These are phyloP conservation scores for Ananas comosus DNA, from an alignment of 176 grass and related monocot species.

Conservation along the genomic window DNA sequence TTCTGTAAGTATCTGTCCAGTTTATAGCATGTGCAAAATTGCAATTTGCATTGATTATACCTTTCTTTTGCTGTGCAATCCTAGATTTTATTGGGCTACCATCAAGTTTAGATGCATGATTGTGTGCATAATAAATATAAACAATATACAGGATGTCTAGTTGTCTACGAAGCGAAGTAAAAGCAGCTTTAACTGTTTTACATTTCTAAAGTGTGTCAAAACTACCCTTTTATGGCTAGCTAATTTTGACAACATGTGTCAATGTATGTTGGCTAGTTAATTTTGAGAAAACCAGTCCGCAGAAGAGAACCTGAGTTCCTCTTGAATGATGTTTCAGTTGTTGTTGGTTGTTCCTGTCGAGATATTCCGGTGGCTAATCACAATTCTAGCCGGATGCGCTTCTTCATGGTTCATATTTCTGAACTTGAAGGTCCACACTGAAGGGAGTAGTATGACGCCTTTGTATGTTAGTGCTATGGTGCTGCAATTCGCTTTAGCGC, in stretches of 20 bases:
- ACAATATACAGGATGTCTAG: not conserved
- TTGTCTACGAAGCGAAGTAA: not conserved
- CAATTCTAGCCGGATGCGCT: slow-evolving; percentile 46
- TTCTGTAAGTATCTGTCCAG: slow-evolving; percentile 56
- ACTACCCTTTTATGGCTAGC: no score
- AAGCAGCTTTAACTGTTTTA: no score
- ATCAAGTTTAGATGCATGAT: not conserved
- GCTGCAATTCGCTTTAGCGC: slow-evolving; percentile 71
- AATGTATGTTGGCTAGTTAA: not conserved
- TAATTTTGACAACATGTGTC: no score
- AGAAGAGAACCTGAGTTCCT: not conserved
- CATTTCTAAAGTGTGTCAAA: no score
- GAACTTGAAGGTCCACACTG: slow-evolving; percentile 64
- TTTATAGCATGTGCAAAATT: slow-evolving; percentile 13
- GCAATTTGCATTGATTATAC: not conserved
- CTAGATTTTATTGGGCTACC: not conserved
- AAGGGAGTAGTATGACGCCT: slow-evolving; percentile 57
- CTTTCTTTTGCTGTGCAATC: not conserved
- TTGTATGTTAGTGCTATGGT: slow-evolving; percentile 51
- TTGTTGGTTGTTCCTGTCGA: slow-evolving; percentile 76
- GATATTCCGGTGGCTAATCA: slow-evolving; percentile 82
- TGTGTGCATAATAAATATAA: not conserved
- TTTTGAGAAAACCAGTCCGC: not conserved
- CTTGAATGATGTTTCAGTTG: slow-evolving; percentile 38
- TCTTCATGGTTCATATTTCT: slow-evolving; percentile 79